Evolutionary conservation across 768 basidiomycete species (phyloP), one percentile per base, ranked within the genome.

Genomic region (Punctularia strigosozonata): DNA sequence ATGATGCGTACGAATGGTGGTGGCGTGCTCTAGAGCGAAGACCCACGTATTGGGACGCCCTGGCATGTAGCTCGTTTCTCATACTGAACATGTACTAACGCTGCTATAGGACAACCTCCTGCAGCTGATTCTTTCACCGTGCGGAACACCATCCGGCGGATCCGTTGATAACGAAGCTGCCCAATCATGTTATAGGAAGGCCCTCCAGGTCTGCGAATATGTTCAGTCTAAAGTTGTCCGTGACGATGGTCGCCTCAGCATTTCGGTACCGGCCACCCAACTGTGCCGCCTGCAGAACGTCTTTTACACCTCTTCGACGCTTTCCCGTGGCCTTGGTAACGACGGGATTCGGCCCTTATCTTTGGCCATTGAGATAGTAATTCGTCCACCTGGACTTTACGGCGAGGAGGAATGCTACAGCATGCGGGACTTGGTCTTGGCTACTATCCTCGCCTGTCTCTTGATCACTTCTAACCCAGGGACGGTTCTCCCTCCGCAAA

Each of bases 261-360:
- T 48, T 7, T 18, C 37, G 15, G 39, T 65, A 0, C 51, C 61
- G 6, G 48, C 52, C 19, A 49, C 40, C 38, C 65, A 62, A 37
- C 46, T 59, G 3, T 66, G 64, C 39, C 62, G 67, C 5, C 49
- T 71, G 5, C 68, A 69, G 47, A 65, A 65, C 47, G 57, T 69
- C 28, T 52, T 68, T 31, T 62, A 65, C 41, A 65, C 61, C 15
- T 57, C 56, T 31, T 64, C 61, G 17, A 67, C 61, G 10, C n/a
- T 36, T 62, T 20, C 52, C 59, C 40, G 50, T 53, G 47, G 58
- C 55, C 23, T 54, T 42, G 39, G 48, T 45, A 43, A 56, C 44
- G 46, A 43, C 28, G 50, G 45, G 32, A 50, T 53, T 37, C 50
- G 53, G 15, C 42, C 49, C 21, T 36, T 64, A 68, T 43, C 52